Base-by-base conservation (phyloP, 2,329 filamentous ascomycete genomes). In the Coniochaeta sp. region DNA sequence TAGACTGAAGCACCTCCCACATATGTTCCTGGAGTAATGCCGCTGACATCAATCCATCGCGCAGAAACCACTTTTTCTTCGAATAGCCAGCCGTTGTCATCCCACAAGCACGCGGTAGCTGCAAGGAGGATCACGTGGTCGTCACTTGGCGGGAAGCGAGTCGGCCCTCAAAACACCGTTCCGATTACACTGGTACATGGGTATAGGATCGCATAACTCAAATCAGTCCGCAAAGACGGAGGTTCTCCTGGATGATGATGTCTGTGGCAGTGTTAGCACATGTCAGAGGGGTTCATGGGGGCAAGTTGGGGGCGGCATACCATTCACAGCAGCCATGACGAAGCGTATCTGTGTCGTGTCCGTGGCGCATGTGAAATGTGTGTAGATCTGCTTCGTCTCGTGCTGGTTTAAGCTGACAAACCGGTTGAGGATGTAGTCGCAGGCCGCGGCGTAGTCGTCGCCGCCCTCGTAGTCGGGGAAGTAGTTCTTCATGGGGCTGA, bases 231-330 rank as follows among this genome's bases (percentile, higher is more conserved):
- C 91, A 96, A 71, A 95, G 82, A 71, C 94, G 87, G 59, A 99
- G 84, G 76, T 99, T 99, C 76, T 97, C 94, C 78, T 99, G 94
- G 71, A 99, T 99, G 75, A 99, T 99, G 71, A 99, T 99, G 75
- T 99, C 94, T 96, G 60, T n/a, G 49, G 20, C 1, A 20, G 46
- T 6, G 63, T 86, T 73, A 84, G 75, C 52, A 3, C 7, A 48
- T 46, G 12, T 28, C 24, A 13, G 16, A 24, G n/a, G n/a, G n/a
- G n/a, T n/a, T n/a, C n/a, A n/a, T n/a, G n/a, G n/a, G n/a, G n/a
- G n/a, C n/a, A n/a, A n/a, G n/a, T n/a, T n/a, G 32, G 32, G 14
- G 24, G 6, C 26, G 45, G 69, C 85, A 65, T 80, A 96, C 91
- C 91, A 75, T 99, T 99, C 66, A 99, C 94, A 61, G 94, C 94